Evolutionary conservation across 805 yeast species (phyloP).

Genomic region (Debaryomyces castellii): DNA sequence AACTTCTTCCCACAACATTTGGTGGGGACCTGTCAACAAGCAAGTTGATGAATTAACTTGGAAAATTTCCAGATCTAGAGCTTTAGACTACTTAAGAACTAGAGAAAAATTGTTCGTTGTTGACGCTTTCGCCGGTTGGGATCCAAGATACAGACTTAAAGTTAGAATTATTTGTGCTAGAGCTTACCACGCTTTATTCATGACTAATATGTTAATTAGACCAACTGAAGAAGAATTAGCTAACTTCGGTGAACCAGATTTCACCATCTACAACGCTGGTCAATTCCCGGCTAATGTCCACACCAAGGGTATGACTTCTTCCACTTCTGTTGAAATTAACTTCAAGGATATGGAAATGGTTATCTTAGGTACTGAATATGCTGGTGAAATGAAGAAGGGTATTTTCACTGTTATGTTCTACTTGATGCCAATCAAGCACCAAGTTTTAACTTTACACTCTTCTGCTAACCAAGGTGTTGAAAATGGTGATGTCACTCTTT

Average conservation of each 20-base stretch:
- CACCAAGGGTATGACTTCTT: constrained; percentile 96
- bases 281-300: constrained; percentile 96
- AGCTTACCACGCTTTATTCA: constrained; percentile 96
- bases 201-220: constrained; percentile 96
- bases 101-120: constrained; percentile 91
- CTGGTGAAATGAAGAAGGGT: constrained; percentile 99
- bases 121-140: constrained; percentile 99
- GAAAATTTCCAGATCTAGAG: constrained; percentile 94
- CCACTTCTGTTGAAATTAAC: constrained; percentile 93
- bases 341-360: constrained; percentile 99
- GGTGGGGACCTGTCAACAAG: constrained; percentile 99
- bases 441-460: constrained; percentile 91
- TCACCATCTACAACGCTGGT: constrained; percentile 97
- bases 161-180: constrained; percentile 96
- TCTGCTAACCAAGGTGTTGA: constrained; percentile 88
- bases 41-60: constrained; percentile 92
- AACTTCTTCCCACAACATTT: constrained; percentile 75
- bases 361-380: constrained; percentile 96
- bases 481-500: constrained; percentile 84
- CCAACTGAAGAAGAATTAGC: constrained; percentile 88
- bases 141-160: constrained; percentile 93
- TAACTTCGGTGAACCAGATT: constrained; percentile 94
- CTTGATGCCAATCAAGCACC: constrained; percentile 92
- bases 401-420: constrained; percentile 98
- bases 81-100: constrained; percentile 93